Evolutionary conservation across 495 filamentous ascomycete genomes (phyloP), one percentile per base, ranked within the genome.

Genomic region (Xylaria intraflava): DNA sequence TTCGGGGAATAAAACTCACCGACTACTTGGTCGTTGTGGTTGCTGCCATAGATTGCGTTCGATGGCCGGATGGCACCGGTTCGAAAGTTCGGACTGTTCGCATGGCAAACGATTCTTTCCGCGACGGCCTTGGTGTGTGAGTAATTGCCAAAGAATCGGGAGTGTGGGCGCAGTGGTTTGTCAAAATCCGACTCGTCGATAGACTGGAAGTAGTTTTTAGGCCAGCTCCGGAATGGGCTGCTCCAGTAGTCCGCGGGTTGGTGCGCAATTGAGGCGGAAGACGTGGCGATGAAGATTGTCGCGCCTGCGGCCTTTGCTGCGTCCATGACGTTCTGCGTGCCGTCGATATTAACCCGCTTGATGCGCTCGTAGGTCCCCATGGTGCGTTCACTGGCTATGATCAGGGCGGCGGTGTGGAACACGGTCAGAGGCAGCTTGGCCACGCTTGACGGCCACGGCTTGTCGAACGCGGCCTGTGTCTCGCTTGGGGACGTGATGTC

Each of bases 271-370:
- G 80, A 83, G n/a, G 72, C 74, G 6, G 79, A 82, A 1, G 78
- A 79, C 3, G 83, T 85, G 53, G 77, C 77, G 14, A 87, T 64
- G 50, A 87, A 82, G 36, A 78, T 76, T 46, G 71, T 65, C 19
- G 78, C 78, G 17, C 74, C 76, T 24, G 64, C 67, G 24, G 62
- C 57, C 53, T 72, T 70, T 19, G 81, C 73, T 2, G 73, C 76
- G 17, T 71, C 64, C 16, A 87, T 65, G 43, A 83, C 75, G 57
- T 83, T 80, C 45, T 66, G 68, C 19, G 81, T 81, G 49, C 83
- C 83, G 23, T 76, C 75, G 29, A 84, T 68, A 66, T 87, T 86
- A 48, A 79, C 69, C n/a, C 73, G 67, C 50, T 63, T 67, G 51
- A 73, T 59, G 19, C 68, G 67, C 6, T 72, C 69, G 45, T 81